A percentile compares a stretch with the other conserved stretches of the same genome.
Evolutionary conservation across 768 basidiomycete genomes (phyloP).

Genomic region (Fistulinella prunicolor): DNA sequence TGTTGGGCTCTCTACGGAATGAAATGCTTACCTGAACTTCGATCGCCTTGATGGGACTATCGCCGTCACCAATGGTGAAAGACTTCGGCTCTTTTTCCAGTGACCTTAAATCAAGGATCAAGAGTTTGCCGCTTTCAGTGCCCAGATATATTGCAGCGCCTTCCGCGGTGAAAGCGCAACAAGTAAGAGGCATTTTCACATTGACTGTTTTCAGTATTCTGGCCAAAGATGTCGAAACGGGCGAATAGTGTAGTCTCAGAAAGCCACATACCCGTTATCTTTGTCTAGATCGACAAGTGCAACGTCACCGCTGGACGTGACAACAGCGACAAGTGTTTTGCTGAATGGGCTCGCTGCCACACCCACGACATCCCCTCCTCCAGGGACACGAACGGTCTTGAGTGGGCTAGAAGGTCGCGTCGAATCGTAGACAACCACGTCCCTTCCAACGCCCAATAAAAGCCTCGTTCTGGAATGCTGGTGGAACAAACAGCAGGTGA

Average conservation of each 20-base stretch:
- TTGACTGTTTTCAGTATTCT: slow-evolving; percentile 61
- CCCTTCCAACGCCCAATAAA: slow-evolving; percentile 50
- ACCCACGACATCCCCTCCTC: slow-evolving; percentile 51
- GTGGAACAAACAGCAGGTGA: slow-evolving; percentile 58
- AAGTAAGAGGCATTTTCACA: slow-evolving; percentile 52
- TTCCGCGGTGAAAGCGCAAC: slow-evolving; percentile 66
- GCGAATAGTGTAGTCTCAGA: neutral
- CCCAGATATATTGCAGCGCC: slow-evolving; percentile 67
- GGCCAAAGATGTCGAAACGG: slow-evolving; percentile 1
- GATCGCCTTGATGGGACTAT: slow-evolving; percentile 49
- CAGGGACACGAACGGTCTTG: slow-evolving; percentile 50
- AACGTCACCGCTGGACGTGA: slow-evolving; percentile 52
- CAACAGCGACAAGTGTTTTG: slow-evolving; percentile 64
- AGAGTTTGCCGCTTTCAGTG: slow-evolving; percentile 59
- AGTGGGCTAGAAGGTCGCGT: slow-evolving; percentile 53
- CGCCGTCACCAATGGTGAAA: slow-evolving; percentile 48
- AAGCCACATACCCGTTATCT: slow-evolving; percentile 56
- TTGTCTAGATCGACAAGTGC: slow-evolving; percentile 70
- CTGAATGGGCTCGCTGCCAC: slow-evolving; percentile 72
- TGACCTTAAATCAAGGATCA: slow-evolving; percentile 61
- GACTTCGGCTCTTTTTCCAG: slow-evolving; percentile 62
- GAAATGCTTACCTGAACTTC: slow-evolving; percentile 50
- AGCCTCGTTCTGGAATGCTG: slow-evolving; percentile 59
- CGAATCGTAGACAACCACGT: slow-evolving; percentile 61
- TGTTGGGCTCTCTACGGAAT: neutral